Base-by-base conservation (phyloP, 768 basidiomycete genomes). In the Inosperma sp. region DNA sequence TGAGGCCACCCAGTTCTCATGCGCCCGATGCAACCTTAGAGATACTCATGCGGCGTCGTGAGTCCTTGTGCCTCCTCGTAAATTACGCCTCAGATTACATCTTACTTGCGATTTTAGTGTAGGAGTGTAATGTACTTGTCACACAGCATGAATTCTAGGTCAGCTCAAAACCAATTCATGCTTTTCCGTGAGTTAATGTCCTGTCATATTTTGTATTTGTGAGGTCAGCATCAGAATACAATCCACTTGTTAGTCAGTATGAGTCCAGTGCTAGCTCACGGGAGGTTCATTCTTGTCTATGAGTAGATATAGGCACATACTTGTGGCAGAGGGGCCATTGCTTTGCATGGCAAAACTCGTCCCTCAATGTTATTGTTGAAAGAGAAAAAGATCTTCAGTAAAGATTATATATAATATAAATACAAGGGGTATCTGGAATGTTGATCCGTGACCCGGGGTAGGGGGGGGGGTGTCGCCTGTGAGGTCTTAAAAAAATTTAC, bases 1-100 rank as follows among this genome's bases (percentile, higher is more conserved):
- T 47, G 30, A 47, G 34, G 45, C 45, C 45, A 33, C 40, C 41
- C 42, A 44, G 27, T 44, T 44, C 42, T 44, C 42, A 44, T 44
- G 42, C 17, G 22, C 42, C 42, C 2, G 42, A 44, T 44, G 27
- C 27, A 44, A 21, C 42, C 42, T 30, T 44, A 44, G 27, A 44
- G 42, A 44, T 16, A 30, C 27, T 44, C 42, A 30, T 44, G 42
- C 27, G 17, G 27, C 27, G 17, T 44, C 16, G 17, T 30, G 16
- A 44, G 42, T 44, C 42, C 42, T 44, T 21, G 27, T 44, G 42
- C 42, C 42, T 43, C 42, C 42, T 43, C 26, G 7, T 43, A 44
- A 44, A 19, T 29, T 29, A 44, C 22, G 42, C 27, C 42, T 44
- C 42, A 21, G 27, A 44, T 44, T 43, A 43, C 41, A 43, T 43